Percentiles rank a stretch among this genome's conserved stretches.
These are phyloP conservation scores for Trichosanthes truncata DNA, from an alignment of 306 rosid genomes.

Conservation along the genomic window DNA sequence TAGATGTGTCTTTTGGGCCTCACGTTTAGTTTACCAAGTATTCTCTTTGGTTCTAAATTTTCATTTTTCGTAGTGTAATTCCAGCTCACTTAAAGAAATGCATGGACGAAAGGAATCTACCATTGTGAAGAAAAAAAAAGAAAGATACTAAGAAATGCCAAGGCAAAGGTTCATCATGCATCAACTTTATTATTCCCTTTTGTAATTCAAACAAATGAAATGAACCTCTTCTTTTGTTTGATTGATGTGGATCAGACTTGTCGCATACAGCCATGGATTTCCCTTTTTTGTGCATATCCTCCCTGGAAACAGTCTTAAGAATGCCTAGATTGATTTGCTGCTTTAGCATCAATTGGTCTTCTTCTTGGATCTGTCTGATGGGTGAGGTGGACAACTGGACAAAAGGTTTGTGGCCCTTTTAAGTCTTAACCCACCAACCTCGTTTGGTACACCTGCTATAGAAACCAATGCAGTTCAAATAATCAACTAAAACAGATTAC, in stretches of 20 bases:
- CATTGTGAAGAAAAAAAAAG: background rate
- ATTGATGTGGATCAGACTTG: conserved; percentile 50
- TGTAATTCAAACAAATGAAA: background rate
- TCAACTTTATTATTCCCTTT: background rate
- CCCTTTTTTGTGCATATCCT: conserved; percentile 6
- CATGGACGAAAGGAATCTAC: background rate
- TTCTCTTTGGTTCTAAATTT: background rate
- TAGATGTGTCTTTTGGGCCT: background rate
- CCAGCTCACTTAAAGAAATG: background rate
- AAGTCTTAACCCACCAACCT: background rate
- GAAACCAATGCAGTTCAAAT: background rate
- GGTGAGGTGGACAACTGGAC: background rate
- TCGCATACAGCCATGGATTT: conserved; percentile 26
- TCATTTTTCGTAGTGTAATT: background rate
- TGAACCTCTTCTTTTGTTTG: conserved; percentile 57
- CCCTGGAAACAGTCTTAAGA: conserved; percentile 14
- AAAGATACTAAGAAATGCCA: background rate
- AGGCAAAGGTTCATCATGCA: background rate
- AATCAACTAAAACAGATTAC: background rate
- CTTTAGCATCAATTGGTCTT: too few species aligned
- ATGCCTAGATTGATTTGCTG: conserved; percentile 19
- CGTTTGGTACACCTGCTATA: background rate
- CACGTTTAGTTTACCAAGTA: background rate
- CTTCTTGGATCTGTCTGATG: background rate
- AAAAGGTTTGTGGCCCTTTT: background rate